phyloP scores from a whole-genome alignment of 805 yeast genomes.

The Ascoidea tarda region DNA sequence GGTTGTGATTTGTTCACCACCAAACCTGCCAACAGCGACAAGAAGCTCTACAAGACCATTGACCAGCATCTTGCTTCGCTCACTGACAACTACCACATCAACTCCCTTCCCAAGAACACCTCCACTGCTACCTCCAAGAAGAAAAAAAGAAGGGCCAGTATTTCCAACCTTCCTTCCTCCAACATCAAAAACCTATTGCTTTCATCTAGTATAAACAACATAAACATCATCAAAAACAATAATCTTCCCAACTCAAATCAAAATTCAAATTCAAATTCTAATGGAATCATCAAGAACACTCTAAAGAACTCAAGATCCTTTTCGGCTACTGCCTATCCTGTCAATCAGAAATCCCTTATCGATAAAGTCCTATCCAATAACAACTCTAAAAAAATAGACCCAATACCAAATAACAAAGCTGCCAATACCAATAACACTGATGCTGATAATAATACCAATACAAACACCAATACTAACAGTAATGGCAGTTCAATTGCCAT shows the following conservation, averaged over 20 bases:
- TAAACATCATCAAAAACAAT: conserved; percentile 10
- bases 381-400: too few relatives aligned
- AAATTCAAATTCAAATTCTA: conserved; percentile 19
- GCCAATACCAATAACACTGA: neutral
- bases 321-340: conserved; percentile 1
- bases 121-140: conserved; percentile 1
- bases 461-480: too few relatives aligned
- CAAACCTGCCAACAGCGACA: conserved; percentile 81
- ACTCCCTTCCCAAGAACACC: conserved; percentile 3
- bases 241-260: neutral
- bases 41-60: conserved; percentile 75
- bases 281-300: neutral
- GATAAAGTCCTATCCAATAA: neutral
- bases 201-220: neutral
- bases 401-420: too few relatives aligned
- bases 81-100: conserved; percentile 11
- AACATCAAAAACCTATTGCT: too few relatives aligned
- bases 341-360: too few relatives aligned
- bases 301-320: conserved; percentile 3
- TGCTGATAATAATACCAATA: neutral
- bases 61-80: conserved; percentile 61
- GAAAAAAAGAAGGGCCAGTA: neutral
- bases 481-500: too few relatives aligned
- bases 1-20: conserved; percentile 92
- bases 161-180: neutral